phyloP scores from a whole-genome alignment of 2,329 filamentous ascomycete species.

The Hortaea werneckii region DNA sequence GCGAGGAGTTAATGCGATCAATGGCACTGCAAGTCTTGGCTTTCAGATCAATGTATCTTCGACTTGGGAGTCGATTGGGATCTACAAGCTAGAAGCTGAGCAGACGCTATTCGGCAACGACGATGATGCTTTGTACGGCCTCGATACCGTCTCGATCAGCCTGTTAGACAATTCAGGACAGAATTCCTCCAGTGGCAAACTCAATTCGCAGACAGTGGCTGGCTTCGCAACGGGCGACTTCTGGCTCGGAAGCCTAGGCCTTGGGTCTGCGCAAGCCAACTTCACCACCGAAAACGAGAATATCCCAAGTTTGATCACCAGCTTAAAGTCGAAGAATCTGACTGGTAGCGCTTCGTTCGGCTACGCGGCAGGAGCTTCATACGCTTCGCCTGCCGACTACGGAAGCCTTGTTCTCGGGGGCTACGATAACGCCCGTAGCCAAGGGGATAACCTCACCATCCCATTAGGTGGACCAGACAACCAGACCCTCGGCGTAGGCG shows the following conservation, averaged over 20 bases:
- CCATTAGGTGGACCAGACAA: slow-evolving; percentile 15
- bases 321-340: background rate
- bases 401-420: background rate
- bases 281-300: slow-evolving; percentile 17
- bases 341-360: background rate
- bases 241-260: slow-evolving; percentile 29
- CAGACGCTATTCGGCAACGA: slow-evolving; percentile 18
- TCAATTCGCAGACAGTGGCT: slow-evolving; percentile 29
- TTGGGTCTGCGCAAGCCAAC: slow-evolving; percentile 13
- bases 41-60: slow-evolving; percentile 23
- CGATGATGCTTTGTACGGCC: slow-evolving; percentile 25
- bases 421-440: background rate
- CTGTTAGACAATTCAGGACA: background rate
- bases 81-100: slow-evolving; percentile 24
- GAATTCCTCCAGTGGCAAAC: background rate
- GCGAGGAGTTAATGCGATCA: slow-evolving; percentile 23
- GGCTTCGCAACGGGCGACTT: slow-evolving; percentile 26
- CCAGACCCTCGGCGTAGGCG: slow-evolving; percentile 12
- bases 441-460: slow-evolving; percentile 16
- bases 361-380: background rate
- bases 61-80: slow-evolving; percentile 24
- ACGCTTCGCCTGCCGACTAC: background rate
- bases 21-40: slow-evolving; percentile 14
- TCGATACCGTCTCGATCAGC: slow-evolving; percentile 23
- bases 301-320: background rate